Evolutionary conservation across 2,329 filamentous ascomycete species (phyloP), one percentile per base, ranked within the genome.

Genomic region (Ceratocystis smalleyi): DNA sequence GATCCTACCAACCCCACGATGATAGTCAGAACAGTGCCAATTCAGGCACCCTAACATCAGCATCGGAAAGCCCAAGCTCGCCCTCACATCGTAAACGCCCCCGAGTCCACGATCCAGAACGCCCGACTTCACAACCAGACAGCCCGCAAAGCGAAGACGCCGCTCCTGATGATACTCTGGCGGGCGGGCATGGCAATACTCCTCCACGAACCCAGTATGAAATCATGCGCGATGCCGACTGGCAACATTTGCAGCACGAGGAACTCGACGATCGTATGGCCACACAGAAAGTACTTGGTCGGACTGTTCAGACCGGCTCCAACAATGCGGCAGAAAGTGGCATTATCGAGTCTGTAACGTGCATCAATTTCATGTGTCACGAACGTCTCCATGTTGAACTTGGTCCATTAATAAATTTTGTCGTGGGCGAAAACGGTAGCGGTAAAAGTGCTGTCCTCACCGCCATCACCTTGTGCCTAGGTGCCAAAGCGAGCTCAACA

Each of bases 341-440:
- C 1, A 92, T 97, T 64, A 87, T 97, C 59, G 87, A 96, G 73
- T 86, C 86, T 68, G 87, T 97, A 64, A 87, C 85, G 45, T 95
- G 91, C 73, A 82, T 84, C 69, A 96, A 96, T 73, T 97, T 97
- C 75, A 97, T 97, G 94, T 97, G 92, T 71, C 94, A 99, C 73
- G 79, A 84, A 55, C 85, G 86, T 64, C 81, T 97, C 19, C 83
- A 87, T 54, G 88, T 95, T 66, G 82, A 87, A 65, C 79, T 99
- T n/a, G 94, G 94, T 0, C 94, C 94, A 0, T 78, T 96, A 45
- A 95, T 99, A 74, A 99, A 99, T 74, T 99, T 99, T 75, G 91
- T 99, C 67, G 91, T 96, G 64, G 94, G 94, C 17, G 91, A 96
- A 73, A 99, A 99, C 72, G 94, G 94, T 40, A 97, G 92, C 72